Percentiles rank a stretch among this genome's conserved stretches.
These are phyloP conservation scores for Rhynchospora pubera DNA, from an alignment of 176 grass and related monocot genomes.

Conservation along the genomic window DNA sequence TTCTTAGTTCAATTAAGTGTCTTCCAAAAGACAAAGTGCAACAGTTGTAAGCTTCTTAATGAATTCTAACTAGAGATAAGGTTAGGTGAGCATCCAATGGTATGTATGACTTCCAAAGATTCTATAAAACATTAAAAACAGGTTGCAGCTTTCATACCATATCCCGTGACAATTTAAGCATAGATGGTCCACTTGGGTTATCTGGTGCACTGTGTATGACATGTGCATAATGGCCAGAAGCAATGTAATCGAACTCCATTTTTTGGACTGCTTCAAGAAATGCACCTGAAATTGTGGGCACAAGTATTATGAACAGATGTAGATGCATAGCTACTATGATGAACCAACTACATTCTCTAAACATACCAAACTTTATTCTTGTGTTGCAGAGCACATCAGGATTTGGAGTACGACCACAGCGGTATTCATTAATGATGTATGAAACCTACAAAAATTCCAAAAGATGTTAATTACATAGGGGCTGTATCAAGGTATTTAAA, in stretches of 20 bases:
- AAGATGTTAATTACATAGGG: not conserved
- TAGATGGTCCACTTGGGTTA: conserved; percentile 29
- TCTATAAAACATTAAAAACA: not conserved
- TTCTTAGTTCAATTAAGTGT: not conserved
- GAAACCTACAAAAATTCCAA: conserved; percentile 52
- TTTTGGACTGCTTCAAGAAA: conserved; percentile 76
- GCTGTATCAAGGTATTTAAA: not conserved
- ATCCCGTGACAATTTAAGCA: conserved; percentile 76
- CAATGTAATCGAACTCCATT: conserved; percentile 85
- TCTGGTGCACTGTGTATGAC: conserved; percentile 47
- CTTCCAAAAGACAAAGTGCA: not conserved
- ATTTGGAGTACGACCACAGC: conserved; percentile 71
- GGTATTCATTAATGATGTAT: conserved; percentile 88
- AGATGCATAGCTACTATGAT: not conserved
- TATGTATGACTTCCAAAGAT: not conserved
- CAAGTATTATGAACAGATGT: not conserved
- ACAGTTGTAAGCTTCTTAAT: not conserved
- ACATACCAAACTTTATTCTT: conserved; percentile 93
- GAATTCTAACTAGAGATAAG: not conserved
- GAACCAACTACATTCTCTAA: not conserved
- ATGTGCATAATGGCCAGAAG: conserved; percentile 93
- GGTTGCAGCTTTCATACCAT: conserved; percentile 25
- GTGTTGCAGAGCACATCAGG: conserved; percentile 98
- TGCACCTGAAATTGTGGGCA: conserved; percentile 41
- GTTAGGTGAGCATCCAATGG: not conserved